Conservation (phyloP, 306 rosid genomes). For the Vigna reflexopilosa region DNA sequence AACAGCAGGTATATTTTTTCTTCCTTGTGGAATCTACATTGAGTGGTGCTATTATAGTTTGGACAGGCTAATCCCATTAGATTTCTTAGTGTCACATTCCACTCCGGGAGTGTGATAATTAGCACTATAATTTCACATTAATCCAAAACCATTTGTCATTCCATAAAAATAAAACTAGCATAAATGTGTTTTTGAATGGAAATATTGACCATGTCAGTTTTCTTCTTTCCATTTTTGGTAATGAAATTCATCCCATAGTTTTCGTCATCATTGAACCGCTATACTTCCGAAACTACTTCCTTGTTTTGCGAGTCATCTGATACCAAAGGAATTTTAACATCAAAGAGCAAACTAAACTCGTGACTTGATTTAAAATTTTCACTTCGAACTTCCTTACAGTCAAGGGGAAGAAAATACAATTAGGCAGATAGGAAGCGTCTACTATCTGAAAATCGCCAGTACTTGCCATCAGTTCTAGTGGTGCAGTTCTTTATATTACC, state of each 20-base stretch:
- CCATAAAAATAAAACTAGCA: slow-evolving; percentile 1
- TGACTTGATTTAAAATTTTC: not conserved
- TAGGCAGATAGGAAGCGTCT: slow-evolving; percentile 1
- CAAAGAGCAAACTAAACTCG: not conserved
- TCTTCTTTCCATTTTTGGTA: not conserved
- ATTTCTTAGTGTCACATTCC: slow-evolving; percentile 35
- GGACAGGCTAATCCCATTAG: not conserved
- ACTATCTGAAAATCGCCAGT: slow-evolving; percentile 1
- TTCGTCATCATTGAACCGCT: not conserved
- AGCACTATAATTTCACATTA: not conserved
- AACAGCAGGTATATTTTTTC: slow-evolving; percentile 62
- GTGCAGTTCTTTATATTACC: not conserved
- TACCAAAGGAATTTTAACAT: not conserved
- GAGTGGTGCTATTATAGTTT: slow-evolving; percentile 23
- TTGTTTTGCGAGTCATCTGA: not conserved
- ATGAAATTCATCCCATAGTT: not conserved
- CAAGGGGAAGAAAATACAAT: not conserved
- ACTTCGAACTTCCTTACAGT: not conserved
- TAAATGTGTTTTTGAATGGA: not conserved
- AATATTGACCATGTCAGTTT: not conserved
- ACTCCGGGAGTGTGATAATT: slow-evolving; percentile 16
- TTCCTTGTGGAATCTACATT: slow-evolving; percentile 1
- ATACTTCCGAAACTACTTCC: not conserved
- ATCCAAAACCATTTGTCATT: not conserved
- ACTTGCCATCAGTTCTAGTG: slow-evolving; percentile 9